These are phyloP conservation scores for Vitis hybrid DNA, from an alignment of 177 flowering plant species.

Conservation along the genomic window DNA sequence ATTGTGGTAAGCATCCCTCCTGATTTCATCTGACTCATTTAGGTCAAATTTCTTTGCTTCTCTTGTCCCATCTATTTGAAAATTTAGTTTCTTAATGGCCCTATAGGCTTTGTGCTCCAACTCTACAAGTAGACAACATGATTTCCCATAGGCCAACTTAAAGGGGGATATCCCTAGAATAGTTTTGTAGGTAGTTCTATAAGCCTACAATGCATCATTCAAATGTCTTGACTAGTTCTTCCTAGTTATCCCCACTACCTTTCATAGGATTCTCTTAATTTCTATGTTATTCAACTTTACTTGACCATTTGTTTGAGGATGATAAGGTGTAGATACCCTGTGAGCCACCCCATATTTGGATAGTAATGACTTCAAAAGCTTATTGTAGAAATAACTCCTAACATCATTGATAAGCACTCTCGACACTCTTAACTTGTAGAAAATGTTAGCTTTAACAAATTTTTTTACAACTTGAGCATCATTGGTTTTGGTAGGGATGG, in stretches of 20 bases:
- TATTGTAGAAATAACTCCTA: constrained; percentile 3
- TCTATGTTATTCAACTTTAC: constrained; percentile 6
- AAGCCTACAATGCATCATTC: constrained; percentile 6
- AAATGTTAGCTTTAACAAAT: constrained; percentile 6
- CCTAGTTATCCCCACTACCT: not conserved
- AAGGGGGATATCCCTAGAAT: not conserved
- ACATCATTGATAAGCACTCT: constrained; percentile 3
- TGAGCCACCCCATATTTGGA: not conserved
- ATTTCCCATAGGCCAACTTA: not conserved
- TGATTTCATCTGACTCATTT: not conserved
- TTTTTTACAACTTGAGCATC: not conserved
- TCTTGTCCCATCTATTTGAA: not conserved
- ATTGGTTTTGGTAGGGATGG: not conserved
- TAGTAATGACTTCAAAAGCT: not conserved
- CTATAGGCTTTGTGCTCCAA: constrained; percentile 8
- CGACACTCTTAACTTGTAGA: not conserved
- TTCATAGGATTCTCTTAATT: constrained; percentile 6
- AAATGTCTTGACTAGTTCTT: not conserved
- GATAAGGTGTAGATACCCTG: constrained; percentile 2
- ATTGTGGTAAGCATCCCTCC: not conserved
- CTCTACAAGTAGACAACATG: not conserved
- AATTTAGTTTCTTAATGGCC: not conserved
- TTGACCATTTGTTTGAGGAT: constrained; percentile 19
- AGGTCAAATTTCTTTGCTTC: not conserved
- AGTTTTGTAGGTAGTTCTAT: not conserved